A percentile compares a stretch with the other conserved stretches of the same genome.
These are phyloP conservation scores for Hymenotorrendiella dingleyae DNA, from an alignment of 2,329 filamentous ascomycete species.

Conservation along the genomic window DNA sequence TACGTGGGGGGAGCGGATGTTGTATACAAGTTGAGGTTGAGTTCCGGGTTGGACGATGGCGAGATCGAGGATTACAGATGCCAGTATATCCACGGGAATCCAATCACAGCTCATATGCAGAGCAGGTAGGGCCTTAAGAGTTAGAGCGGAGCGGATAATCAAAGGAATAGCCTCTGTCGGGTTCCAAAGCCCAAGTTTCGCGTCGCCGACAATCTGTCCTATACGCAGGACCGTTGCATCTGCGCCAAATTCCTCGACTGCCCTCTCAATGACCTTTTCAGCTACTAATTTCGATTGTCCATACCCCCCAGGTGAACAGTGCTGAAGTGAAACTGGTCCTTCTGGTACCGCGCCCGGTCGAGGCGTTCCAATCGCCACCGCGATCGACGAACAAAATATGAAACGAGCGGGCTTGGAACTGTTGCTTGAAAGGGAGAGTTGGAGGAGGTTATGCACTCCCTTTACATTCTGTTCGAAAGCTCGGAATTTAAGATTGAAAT, in stretches of 20 bases:
- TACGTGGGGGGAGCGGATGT: slow-evolving; percentile 43
- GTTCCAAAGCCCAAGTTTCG: slow-evolving; percentile 42
- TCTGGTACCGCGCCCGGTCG: slow-evolving; percentile 30
- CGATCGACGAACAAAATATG: slow-evolving; percentile 35
- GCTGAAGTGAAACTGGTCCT: slow-evolving; percentile 22
- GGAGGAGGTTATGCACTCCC: slow-evolving; percentile 39
- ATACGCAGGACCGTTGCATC: slow-evolving; percentile 37
- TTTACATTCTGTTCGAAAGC: slow-evolving; percentile 43
- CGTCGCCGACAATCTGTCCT: slow-evolving; percentile 46
- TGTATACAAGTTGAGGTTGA: slow-evolving; percentile 38
- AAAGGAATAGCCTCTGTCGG: slow-evolving; percentile 45
- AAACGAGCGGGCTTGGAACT: slow-evolving; percentile 28
- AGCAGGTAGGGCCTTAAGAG: slow-evolving; percentile 39
- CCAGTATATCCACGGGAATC: slow-evolving; percentile 41
- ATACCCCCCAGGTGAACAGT: slow-evolving; percentile 43
- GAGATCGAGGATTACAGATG: slow-evolving; percentile 36
- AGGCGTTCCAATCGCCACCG: slow-evolving; percentile 26
- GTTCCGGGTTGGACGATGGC: slow-evolving; percentile 15
- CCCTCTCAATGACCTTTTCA: slow-evolving; percentile 38
- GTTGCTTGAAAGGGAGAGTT: slow-evolving; percentile 33
- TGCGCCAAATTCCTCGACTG: slow-evolving; percentile 29
- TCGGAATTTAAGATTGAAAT: slow-evolving; percentile 46
- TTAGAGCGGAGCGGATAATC: slow-evolving; percentile 40
- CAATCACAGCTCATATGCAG: slow-evolving; percentile 35
- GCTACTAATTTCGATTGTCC: slow-evolving; percentile 42